phyloP scores from a whole-genome alignment of 208 protist genomes.

The Crithidia fasciculata region DNA sequence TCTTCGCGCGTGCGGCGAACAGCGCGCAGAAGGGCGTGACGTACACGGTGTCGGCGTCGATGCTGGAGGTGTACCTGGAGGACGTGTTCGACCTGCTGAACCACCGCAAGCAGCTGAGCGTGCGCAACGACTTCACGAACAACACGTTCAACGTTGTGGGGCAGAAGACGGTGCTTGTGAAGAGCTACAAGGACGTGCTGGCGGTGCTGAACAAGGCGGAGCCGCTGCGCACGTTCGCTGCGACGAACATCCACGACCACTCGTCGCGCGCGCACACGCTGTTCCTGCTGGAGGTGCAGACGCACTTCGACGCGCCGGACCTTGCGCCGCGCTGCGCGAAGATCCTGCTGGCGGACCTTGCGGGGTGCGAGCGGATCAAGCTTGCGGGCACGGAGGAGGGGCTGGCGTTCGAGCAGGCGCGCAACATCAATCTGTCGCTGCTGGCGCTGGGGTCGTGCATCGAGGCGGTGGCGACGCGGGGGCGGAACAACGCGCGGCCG shows the following conservation, averaged over 20 bases:
- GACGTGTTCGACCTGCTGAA: conserved; percentile 95
- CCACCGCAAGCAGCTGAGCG: conserved; percentile 74
- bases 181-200: conserved; percentile 83
- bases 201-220: conserved; percentile 83
- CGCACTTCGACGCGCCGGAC: conserved; percentile 61
- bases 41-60: conserved; percentile 76
- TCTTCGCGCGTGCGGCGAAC: conserved; percentile 67
- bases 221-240: conserved; percentile 87
- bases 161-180: conserved; percentile 75
- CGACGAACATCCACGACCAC: conserved; percentile 87
- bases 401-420: conserved; percentile 78
- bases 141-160: conserved; percentile 92
- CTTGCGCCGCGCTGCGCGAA: conserved; percentile 61
- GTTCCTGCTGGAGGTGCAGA: conserved; percentile 80
- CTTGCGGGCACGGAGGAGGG: conserved; percentile 75
- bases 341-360: conserved; percentile 85
- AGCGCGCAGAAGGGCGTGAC: conserved; percentile 67
- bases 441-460: conserved; percentile 82
- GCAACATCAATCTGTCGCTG: conserved; percentile 87
- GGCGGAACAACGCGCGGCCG: conserved; percentile 33
- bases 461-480: conserved; percentile 73
- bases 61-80: conserved; percentile 97
- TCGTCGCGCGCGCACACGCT: conserved; percentile 87
- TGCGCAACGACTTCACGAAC: conserved; percentile 86
- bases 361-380: conserved; percentile 84